A percentile compares a stretch with the other conserved stretches of the same genome.
phyloP scores from a whole-genome alignment of 352 stramenopile genomes.

The Globisporangium yorkense region DNA sequence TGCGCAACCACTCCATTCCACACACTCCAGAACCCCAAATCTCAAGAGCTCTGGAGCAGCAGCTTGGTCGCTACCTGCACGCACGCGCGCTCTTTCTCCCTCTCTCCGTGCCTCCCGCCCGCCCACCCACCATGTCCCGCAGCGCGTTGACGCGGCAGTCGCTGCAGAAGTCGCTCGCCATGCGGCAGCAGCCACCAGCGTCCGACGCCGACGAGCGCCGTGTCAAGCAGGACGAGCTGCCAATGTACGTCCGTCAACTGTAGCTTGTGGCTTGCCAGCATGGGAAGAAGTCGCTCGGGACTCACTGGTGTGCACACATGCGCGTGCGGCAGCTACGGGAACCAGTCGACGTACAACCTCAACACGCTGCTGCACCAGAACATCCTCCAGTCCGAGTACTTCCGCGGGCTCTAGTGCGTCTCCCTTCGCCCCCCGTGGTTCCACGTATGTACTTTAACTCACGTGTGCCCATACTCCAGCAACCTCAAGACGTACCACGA shows the following conservation, averaged over 20 bases:
- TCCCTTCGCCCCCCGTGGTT: neutral
- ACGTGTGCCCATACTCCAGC: conserved; percentile 14
- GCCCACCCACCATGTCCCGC: conserved; percentile 45
- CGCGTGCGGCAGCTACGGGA: conserved; percentile 54
- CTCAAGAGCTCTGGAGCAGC: too few relatives aligned
- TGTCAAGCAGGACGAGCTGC: conserved; percentile 74
- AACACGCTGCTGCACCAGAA: conserved; percentile 95
- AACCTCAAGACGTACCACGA: conserved; percentile 94
- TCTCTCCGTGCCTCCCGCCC: too few relatives aligned
- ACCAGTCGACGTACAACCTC: conserved; percentile 93
- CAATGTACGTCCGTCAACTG: conserved; percentile 46
- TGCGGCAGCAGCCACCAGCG: conserved; percentile 25
- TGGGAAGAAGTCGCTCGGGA: neutral
- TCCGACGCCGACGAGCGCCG: conserved; percentile 41
- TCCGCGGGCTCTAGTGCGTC: conserved; percentile 89
- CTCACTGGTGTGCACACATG: neutral
- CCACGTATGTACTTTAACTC: neutral
- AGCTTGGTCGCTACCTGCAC: too few relatives aligned
- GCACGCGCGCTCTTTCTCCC: too few relatives aligned
- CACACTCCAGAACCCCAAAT: too few relatives aligned
- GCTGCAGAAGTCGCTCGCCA: conserved; percentile 35
- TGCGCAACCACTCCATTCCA: too few relatives aligned
- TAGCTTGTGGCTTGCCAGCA: neutral
- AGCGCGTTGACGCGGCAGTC: conserved; percentile 65
- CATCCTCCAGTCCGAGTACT: conserved; percentile 94